Conservation (phyloP, 1,284 basidiomycete genomes). For the Kwoniella shivajii region DNA sequence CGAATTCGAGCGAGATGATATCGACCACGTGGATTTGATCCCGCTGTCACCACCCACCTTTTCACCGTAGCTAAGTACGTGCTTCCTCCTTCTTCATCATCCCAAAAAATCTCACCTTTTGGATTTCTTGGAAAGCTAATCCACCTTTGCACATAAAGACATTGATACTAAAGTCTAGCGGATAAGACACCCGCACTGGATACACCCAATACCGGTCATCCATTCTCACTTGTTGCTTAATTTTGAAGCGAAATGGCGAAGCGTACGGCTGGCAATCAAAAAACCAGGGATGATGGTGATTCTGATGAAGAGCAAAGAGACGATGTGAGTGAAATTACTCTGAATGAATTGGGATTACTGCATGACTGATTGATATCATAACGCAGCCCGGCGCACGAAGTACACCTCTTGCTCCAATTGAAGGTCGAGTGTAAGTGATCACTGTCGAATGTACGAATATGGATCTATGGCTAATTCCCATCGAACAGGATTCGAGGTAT, state of each 20-base stretch:
- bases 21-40: conserved; percentile 9
- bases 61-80: not conserved
- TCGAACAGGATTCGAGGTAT: conserved; percentile 52
- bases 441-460: not conserved
- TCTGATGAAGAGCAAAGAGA: conserved; percentile 53
- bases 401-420: conserved; percentile 40
- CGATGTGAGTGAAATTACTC: conserved; percentile 56
- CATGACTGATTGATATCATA: conserved; percentile 18
- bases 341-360: not conserved
- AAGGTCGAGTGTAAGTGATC: conserved; percentile 43
- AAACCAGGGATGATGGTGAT: conserved; percentile 62
- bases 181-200: too few species aligned
- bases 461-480: not conserved
- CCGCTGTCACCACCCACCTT: conserved; percentile 4
- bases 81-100: not conserved
- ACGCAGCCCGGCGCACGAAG: conserved; percentile 38
- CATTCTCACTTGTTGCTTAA: not conserved
- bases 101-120: not conserved
- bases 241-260: conserved; percentile 57
- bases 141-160: too few species aligned
- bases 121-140: not conserved
- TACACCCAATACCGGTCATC: too few species aligned
- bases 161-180: too few species aligned
- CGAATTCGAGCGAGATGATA: too few species aligned
- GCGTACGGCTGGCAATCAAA: conserved; percentile 71